Evolutionary conservation across 257 asterid genomes (phyloP).

Genomic region (Scutellaria minor): DNA sequence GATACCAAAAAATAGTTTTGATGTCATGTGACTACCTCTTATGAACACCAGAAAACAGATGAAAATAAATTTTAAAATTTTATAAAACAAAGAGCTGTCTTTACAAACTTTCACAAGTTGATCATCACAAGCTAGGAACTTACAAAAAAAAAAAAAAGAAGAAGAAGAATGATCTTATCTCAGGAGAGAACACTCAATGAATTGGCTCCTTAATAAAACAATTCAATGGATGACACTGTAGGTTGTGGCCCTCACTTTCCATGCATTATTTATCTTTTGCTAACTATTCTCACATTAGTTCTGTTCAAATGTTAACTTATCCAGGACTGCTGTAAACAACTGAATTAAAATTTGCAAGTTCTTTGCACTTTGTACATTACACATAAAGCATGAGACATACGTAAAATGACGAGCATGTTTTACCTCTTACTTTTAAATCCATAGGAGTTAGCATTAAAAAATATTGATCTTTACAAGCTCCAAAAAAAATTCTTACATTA

Average conservation of each 20-base stretch:
- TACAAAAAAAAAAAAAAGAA: not conserved
- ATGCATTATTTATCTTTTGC: slow-evolving; percentile 1
- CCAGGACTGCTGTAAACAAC: not conserved
- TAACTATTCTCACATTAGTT: slow-evolving; percentile 5
- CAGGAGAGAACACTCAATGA: slow-evolving; percentile 16
- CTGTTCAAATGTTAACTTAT: slow-evolving; percentile 5
- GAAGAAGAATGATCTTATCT: not conserved
- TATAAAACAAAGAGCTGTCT: not conserved
- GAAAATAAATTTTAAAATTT: not conserved
- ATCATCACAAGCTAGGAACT: slow-evolving; percentile 12
- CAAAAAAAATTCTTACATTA: slow-evolving; percentile 9
- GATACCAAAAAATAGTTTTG: not conserved
- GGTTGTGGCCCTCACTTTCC: slow-evolving; percentile 6
- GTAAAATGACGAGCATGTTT: not conserved
- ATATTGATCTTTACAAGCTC: not conserved
- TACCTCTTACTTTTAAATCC: no score
- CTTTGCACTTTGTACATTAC: not conserved
- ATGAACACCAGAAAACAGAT: not conserved
- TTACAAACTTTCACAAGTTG: slow-evolving; percentile 2
- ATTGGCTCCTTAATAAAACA: slow-evolving; percentile 3
- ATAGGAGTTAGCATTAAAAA: not conserved
- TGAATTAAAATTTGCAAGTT: not conserved
- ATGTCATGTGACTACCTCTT: not conserved
- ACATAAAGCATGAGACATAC: not conserved
- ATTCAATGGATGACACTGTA: not conserved